Base-by-base conservation (phyloP, 177 flowering plant genomes). In the Tripterygium wilfordii region DNA sequence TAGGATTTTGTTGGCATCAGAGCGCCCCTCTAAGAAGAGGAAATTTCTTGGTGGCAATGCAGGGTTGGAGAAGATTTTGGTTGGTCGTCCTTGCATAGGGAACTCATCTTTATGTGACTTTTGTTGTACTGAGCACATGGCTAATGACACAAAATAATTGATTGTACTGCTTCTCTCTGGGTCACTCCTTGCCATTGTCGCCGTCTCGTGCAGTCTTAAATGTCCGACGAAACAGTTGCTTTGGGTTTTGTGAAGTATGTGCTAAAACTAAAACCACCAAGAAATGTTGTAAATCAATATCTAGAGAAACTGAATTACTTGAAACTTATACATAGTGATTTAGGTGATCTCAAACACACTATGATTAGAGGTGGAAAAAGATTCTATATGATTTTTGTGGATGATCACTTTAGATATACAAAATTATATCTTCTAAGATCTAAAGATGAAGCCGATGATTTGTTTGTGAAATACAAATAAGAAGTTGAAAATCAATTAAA, bases 401-500 rank as follows among this genome's bases (percentile, higher is more conserved):
- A 38, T 38, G 42, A 38, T 17, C 18, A 6, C 14, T 38, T 22
- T 16, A 38, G 22, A 38, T 38, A 38, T 12, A 38, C 21, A 3
- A 38, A 12, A 38, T 4, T 38, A 5, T 38, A 38, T 20, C 23
- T 38, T 10, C 13, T 38, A 16, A 38, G 42, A 17, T 8, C 42
- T 3, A 38, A 38, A 38, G 42, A 38, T 38, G 42, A 38, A 17
- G 21, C 21, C 7, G 20, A 4, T 7, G 20, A 38, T 15, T 15
- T 38, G 23, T 38, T 38, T 17, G 3, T 38, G 22, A 17, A 38
- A 38, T 38, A 17, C 13, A 38, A 38, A 20, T 6, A 20, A 17
- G 23, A 38, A 38, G 42, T 38, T 17, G 42, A 38, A 18, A 38
- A 38, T 38, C 42, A 38, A 17, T 20, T 38, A 20, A 12, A 38